Conservation (phyloP, 805 yeast genomes). For the Hanseniaspora taiwanica region DNA sequence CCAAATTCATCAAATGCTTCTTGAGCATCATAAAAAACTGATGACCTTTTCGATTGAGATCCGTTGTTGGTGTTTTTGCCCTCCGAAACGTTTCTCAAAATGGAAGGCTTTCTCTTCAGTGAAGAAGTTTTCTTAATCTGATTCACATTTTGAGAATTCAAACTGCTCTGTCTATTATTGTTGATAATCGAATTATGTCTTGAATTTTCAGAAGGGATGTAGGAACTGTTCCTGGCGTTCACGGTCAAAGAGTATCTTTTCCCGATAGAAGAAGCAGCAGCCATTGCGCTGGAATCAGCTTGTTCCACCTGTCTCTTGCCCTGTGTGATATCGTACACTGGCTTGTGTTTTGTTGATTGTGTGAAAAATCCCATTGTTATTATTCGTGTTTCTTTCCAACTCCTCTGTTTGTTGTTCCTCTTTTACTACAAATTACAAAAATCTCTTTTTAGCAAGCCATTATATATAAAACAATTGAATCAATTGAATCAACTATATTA, state of each 20-base stretch:
- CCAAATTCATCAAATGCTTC: conserved; percentile 23
- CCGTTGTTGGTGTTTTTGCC: too few species aligned
- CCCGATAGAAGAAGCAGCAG: conserved; percentile 50
- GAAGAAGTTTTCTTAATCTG: not conserved
- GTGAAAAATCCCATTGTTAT: not conserved
- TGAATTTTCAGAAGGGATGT: not conserved
- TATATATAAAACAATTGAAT: too few species aligned
- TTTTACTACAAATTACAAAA: not conserved
- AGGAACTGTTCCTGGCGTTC: not conserved
- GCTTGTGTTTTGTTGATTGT: not conserved
- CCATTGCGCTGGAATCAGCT: conserved; percentile 40
- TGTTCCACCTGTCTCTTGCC: conserved; percentile 11
- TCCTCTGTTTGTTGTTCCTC: not conserved
- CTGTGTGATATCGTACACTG: not conserved
- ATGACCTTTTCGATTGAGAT: too few species aligned
- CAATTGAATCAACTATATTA: too few species aligned
- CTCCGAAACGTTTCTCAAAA: not conserved
- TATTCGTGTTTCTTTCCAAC: not conserved
- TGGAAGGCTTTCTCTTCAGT: not conserved
- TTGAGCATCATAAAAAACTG: conserved; percentile 14
- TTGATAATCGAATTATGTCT: not conserved
- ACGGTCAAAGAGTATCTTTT: conserved; percentile 13
- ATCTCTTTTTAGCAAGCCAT: not conserved
- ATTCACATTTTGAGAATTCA: too few species aligned
- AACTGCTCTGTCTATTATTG: not conserved